Evolutionary conservation across 129 eudicot genomes (phyloP).

Genomic region (Artemisia tridentata): DNA sequence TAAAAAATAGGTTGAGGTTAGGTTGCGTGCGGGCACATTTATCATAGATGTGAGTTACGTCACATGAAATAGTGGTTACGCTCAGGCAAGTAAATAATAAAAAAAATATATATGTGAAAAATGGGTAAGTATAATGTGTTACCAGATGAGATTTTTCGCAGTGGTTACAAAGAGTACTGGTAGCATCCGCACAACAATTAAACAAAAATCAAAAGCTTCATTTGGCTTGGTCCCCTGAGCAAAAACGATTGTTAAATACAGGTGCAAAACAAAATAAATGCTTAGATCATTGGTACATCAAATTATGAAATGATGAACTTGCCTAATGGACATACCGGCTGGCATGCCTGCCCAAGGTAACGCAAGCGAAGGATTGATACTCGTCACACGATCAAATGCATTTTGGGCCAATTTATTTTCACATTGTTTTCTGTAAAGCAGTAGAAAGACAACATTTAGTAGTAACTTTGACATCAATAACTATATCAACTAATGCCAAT

Average conservation of each 20-base stretch:
- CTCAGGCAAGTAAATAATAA: too few relatives aligned
- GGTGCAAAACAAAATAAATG: background rate
- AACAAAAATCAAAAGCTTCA: conserved; percentile 27
- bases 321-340: conserved; percentile 40
- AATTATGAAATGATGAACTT: conserved; percentile 4
- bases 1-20: too few relatives aligned
- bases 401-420: conserved; percentile 62
- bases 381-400: conserved; percentile 90
- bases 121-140: too few relatives aligned
- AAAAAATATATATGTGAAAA: too few relatives aligned
- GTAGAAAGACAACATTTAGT: conserved; percentile 28
- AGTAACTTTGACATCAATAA: background rate
- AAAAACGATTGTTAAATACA: conserved; percentile 22
- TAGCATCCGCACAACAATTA: conserved; percentile 69
- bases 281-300: background rate
- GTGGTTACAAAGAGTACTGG: conserved; percentile 80
- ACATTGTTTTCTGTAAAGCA: conserved; percentile 72
- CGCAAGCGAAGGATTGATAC: conserved; percentile 93
- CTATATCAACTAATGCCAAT: too few relatives aligned
- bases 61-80: too few relatives aligned
- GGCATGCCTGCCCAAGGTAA: conserved; percentile 62
- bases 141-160: too few relatives aligned
- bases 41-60: too few relatives aligned
- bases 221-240: conserved; percentile 54
- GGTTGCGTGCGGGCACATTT: too few relatives aligned